These are phyloP conservation scores for Oryza punctata DNA, from an alignment of 176 grass and related monocot species.

Conservation along the genomic window DNA sequence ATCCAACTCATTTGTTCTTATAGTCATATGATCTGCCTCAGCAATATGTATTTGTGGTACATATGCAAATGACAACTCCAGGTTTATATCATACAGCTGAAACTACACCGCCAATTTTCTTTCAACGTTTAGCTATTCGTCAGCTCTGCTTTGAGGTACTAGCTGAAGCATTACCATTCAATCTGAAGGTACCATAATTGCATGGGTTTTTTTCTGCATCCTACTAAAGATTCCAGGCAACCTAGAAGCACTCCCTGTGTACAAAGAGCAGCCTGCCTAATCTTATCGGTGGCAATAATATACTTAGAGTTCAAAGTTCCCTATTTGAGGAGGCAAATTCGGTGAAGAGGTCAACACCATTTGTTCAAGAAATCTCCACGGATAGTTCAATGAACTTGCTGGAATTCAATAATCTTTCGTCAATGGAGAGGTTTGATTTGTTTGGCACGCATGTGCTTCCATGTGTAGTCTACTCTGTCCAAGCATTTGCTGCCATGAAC, in stretches of 20 bases:
- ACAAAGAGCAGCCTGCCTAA: background rate
- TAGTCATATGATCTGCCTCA: too few species aligned
- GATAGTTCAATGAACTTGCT: background rate
- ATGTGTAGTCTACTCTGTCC: too few species aligned
- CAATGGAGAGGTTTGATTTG: too few species aligned
- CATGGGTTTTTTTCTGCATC: background rate
- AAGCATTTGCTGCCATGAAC: too few species aligned
- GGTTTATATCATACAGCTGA: background rate
- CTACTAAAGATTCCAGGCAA: background rate
- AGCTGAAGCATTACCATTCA: background rate
- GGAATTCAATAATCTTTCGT: background rate
- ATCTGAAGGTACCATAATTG: background rate
- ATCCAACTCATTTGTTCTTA: too few species aligned
- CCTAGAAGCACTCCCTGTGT: background rate
- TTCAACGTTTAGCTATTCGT: background rate
- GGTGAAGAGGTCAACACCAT: too few species aligned
- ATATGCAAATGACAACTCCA: background rate
- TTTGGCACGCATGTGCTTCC: too few species aligned
- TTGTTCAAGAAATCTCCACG: background rate
- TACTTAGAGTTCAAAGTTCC: background rate
- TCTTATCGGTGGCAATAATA: background rate
- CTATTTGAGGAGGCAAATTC: background rate
- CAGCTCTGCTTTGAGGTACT: background rate
- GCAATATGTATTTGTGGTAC: background rate
- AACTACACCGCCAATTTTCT: background rate